A percentile compares a stretch with the other conserved stretches of the same genome.
phyloP scores from a whole-genome alignment of 768 basidiomycete genomes.

The Daedaleopsis sinensis region DNA sequence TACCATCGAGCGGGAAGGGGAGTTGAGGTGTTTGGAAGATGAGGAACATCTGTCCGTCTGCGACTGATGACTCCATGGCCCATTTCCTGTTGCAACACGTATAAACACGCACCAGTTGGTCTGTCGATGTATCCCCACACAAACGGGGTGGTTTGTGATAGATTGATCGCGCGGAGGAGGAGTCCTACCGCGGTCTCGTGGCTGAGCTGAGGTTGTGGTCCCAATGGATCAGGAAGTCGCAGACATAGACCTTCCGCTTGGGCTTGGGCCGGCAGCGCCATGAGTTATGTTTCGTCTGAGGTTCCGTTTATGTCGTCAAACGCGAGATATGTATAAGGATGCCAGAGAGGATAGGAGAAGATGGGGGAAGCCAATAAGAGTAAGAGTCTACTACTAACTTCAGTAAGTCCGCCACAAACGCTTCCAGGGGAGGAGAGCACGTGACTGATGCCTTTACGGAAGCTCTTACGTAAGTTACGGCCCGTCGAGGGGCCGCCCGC shows the following conservation, averaged over 20 bases:
- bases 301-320: neutral
- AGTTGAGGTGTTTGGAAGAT: conserved; percentile 62
- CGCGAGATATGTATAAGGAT: neutral
- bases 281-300: neutral
- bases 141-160: conserved; percentile 65
- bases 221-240: conserved; percentile 69
- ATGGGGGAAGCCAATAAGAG: too few relatives aligned
- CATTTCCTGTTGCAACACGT: neutral
- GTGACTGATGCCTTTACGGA: too few relatives aligned
- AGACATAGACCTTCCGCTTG: conserved; percentile 68
- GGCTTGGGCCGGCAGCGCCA: conserved; percentile 36
- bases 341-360: neutral
- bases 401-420: neutral
- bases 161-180: conserved; percentile 59
- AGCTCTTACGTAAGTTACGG: too few relatives aligned
- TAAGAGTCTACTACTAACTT: too few relatives aligned
- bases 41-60: conserved; percentile 71
- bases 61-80: neutral
- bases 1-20: conserved; percentile 74
- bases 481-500: too few relatives aligned
- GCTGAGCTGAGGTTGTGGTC: conserved; percentile 54
- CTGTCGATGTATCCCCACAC: conserved; percentile 79
- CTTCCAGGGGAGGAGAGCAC: neutral
- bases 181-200: conserved; percentile 62
- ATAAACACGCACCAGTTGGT: conserved; percentile 56